phyloP scores from a whole-genome alignment of 768 basidiomycete species.

The Agaricus blazei region DNA sequence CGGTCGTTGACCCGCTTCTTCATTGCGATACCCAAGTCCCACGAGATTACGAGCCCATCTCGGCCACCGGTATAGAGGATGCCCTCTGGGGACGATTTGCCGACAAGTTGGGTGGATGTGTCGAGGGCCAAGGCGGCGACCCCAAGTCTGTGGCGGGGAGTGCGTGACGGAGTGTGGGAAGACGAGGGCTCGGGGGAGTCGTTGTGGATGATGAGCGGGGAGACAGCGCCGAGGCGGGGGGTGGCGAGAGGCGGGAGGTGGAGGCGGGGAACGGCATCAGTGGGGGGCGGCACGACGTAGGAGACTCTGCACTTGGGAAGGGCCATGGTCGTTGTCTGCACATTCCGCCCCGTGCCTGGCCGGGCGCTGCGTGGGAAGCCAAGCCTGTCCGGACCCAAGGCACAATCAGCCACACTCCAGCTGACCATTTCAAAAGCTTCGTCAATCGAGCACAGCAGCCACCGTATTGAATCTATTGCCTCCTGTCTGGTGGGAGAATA shows the following conservation, averaged over 20 bases:
- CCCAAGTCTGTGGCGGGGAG: slow-evolving; percentile 84
- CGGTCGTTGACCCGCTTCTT: slow-evolving; percentile 34
- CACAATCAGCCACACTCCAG: slow-evolving; percentile 3
- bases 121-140: slow-evolving; percentile 87
- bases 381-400: slow-evolving; percentile 15
- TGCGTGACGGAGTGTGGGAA: slow-evolving; percentile 24
- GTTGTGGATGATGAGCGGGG: slow-evolving; percentile 55
- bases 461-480: no score
- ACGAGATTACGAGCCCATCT: slow-evolving; percentile 83
- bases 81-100: slow-evolving; percentile 65
- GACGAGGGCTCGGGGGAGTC: slow-evolving; percentile 18
- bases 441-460: no score
- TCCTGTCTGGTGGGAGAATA: no score
- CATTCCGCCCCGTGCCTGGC: background rate
- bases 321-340: slow-evolving; percentile 13
- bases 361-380: background rate
- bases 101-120: slow-evolving; percentile 70
- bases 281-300: slow-evolving; percentile 79
- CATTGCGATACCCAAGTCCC: slow-evolving; percentile 77
- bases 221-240: slow-evolving; percentile 59
- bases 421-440: no score
- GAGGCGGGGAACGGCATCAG: slow-evolving; percentile 56
- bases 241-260: slow-evolving; percentile 64
- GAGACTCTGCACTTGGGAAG: slow-evolving; percentile 70
- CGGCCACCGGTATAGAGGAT: slow-evolving; percentile 88